Evolutionary conservation across 2,329 filamentous ascomycete genomes (phyloP), one percentile per base, ranked within the genome.

Genomic region (Colletotrichum filicis): DNA sequence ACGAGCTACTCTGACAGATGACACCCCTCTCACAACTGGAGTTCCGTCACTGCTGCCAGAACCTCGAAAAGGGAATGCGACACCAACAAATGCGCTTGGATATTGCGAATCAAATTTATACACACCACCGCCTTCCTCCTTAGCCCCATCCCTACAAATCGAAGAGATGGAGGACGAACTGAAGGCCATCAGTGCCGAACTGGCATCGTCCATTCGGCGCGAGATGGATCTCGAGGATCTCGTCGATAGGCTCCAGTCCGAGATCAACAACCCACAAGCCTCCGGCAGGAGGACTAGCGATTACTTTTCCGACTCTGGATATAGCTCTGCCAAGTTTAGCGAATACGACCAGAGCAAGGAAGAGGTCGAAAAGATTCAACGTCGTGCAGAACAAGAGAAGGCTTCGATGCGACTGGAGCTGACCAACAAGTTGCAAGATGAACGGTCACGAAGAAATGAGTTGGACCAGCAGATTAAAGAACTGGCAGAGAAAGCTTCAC

Each of bases 171-270:
- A 99, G 86, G 93, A 95, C 81, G 97, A 99, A 87, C 84, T 99
- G 76, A 94, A 94, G 78, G 94, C 96, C 82, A 96, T 99, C 84
- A 97, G 95, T 85, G 90, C 92, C 73, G 97, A 99, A 87, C 87
- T 99, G 81, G 97, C 97, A 42, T 90, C 92, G 76, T 98, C 97
- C 32, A 98, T 99, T 79, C 92, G 94, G 78, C 91, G 97, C 74
- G 97, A 99, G 85, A 96, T 99, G 90, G 97, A 99, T 77, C 84
- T 99, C 37, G 97, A 99, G 82, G 97, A 99, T 82, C 88, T 98
- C 59, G 92, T 98, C 0, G 97, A 99, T 76, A 89, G 93, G 71
- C 85, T 97, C 77, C 95, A 98, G 81, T 86, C 91, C n/a, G 95
- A 98, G 79, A 87, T 88, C 75, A 88, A 87, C 82, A 88, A 91